These are phyloP conservation scores for Exophiala viscosa DNA, from an alignment of 2,329 filamentous ascomycete genomes.

Conservation along the genomic window DNA sequence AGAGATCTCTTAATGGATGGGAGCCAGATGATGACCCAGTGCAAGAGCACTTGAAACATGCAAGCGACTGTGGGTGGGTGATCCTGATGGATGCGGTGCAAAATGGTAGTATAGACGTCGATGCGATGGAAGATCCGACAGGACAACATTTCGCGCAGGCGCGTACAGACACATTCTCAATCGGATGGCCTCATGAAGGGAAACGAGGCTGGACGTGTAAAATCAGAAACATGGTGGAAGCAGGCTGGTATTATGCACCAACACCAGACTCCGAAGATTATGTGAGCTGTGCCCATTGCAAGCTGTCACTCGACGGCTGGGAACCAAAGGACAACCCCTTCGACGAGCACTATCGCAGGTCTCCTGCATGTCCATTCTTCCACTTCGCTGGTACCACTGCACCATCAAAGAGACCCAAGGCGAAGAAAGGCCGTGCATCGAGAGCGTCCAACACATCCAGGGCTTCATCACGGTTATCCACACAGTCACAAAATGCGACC, in stretches of 20 bases:
- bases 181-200: constrained; percentile 80
- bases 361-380: constrained; percentile 80
- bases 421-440: constrained; percentile 52
- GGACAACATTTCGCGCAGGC: constrained; percentile 69
- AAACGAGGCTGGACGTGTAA: constrained; percentile 90
- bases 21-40: constrained; percentile 80
- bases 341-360: constrained; percentile 81
- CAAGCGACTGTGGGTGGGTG: constrained; percentile 81
- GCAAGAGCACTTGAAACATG: constrained; percentile 79
- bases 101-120: constrained; percentile 59
- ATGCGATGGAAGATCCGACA: constrained; percentile 66
- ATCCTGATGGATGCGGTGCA: constrained; percentile 62
- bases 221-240: constrained; percentile 82
- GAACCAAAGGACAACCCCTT: constrained; percentile 86
- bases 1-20: constrained; percentile 84
- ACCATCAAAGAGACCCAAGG: constrained; percentile 52
- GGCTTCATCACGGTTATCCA: constrained; percentile 58
- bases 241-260: constrained; percentile 92
- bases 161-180: constrained; percentile 76
- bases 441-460: constrained; percentile 53
- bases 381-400: constrained; percentile 56
- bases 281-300: constrained; percentile 87
- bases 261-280: constrained; percentile 79
- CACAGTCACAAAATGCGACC: constrained; percentile 44
- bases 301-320: constrained; percentile 88